These are phyloP conservation scores for Sideroxylon spinosum DNA, from an alignment of 179 eudicot species.

Conservation along the genomic window DNA sequence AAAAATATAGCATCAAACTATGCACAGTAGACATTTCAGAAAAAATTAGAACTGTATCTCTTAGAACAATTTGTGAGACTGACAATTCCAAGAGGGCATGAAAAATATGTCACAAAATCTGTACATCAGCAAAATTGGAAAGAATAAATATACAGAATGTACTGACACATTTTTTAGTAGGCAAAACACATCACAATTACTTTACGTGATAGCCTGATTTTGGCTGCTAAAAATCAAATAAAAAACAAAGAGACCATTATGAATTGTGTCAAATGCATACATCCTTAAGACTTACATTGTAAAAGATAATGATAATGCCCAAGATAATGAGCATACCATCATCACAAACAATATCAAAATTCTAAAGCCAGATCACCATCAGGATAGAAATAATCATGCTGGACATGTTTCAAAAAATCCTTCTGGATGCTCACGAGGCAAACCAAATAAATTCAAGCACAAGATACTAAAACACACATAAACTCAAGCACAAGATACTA, in stretches of 20 bases:
- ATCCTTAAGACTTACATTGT: neutral
- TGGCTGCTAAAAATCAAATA: neutral
- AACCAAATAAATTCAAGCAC: neutral
- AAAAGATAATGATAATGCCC: neutral
- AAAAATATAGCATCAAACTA: too few species aligned
- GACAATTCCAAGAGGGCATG: neutral
- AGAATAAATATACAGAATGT: neutral
- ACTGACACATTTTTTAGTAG: neutral
- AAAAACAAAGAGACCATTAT: neutral
- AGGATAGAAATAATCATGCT: neutral
- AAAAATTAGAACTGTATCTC: neutral
- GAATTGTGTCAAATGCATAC: neutral
- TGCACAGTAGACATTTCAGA: neutral
- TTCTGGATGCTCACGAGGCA: neutral
- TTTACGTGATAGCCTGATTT: neutral
- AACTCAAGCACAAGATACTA: neutral
- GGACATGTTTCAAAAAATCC: neutral
- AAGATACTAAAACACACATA: neutral
- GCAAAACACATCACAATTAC: neutral
- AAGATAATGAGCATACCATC: neutral
- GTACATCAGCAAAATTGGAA: neutral
- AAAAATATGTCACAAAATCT: slow-evolving; percentile 3
- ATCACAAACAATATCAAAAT: neutral
- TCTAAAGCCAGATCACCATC: neutral
- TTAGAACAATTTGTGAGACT: neutral